These are phyloP conservation scores for Barnettozyma siamensis DNA, from an alignment of 805 yeast genomes.

Conservation along the genomic window DNA sequence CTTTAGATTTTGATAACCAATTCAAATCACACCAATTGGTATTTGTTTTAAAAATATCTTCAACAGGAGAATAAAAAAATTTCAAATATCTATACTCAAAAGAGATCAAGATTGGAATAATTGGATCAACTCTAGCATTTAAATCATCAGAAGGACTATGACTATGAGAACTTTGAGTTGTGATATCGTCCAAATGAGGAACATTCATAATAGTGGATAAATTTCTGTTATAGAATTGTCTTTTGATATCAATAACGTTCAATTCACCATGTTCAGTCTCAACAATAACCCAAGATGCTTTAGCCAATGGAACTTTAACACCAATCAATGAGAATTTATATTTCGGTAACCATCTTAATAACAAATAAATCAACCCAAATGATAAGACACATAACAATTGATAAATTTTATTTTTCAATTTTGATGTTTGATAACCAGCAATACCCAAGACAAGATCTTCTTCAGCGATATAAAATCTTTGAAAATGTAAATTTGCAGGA, in stretches of 20 bases:
- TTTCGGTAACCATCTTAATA: conserved; percentile 83
- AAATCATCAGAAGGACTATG: conserved; percentile 17
- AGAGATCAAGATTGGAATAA: conserved; percentile 60
- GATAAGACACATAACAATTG: conserved; percentile 51
- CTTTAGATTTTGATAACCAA: conserved; percentile 61
- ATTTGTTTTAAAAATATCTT: conserved; percentile 79
- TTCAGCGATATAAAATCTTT: conserved; percentile 88
- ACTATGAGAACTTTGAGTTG: conserved; percentile 10
- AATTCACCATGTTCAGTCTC: conserved; percentile 94
- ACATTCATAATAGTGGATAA: conserved; percentile 59
- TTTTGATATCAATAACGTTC: conserved; percentile 47
- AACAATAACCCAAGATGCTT: conserved; percentile 87
- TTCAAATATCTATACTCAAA: conserved; percentile 81
- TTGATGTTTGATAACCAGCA: conserved; percentile 73
- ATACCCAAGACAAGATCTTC: conserved; percentile 93
- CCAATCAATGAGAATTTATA: conserved; percentile 68
- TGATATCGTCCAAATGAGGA: conserved; percentile 26
- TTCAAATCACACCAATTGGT: conserved; percentile 78
- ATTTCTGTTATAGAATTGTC: conserved; percentile 62
- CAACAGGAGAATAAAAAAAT: conserved; percentile 79
- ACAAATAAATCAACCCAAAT: conserved; percentile 65
- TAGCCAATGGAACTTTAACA: conserved; percentile 58
- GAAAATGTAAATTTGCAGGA: conserved; percentile 46
- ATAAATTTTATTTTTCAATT: conserved; percentile 41
- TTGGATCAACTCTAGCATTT: conserved; percentile 26